These are phyloP conservation scores for Fusarium coicis DNA, from an alignment of 2,329 filamentous ascomycete species.

Conservation along the genomic window DNA sequence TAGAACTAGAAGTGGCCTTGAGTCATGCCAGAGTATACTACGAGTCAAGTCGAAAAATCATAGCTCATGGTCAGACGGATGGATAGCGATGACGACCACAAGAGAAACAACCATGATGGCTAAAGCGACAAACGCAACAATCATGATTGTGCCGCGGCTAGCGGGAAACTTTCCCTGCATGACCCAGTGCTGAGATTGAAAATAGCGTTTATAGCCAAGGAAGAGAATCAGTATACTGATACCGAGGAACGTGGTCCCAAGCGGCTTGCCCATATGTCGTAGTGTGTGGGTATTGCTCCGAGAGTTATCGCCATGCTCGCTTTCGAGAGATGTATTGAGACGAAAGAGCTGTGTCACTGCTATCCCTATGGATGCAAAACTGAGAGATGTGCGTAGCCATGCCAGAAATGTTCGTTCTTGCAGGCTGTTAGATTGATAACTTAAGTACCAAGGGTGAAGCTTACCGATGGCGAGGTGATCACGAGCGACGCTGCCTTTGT, in stretches of 20 bases:
- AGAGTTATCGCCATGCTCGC: slow-evolving; percentile 39
- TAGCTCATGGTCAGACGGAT: slow-evolving; percentile 47
- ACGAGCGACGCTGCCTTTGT: slow-evolving; percentile 84
- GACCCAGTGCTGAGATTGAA: slow-evolving; percentile 82
- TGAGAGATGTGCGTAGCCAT: slow-evolving; percentile 84
- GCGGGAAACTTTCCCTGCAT: slow-evolving; percentile 84
- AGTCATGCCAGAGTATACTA: not conserved
- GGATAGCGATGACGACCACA: slow-evolving; percentile 68
- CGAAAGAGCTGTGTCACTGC: slow-evolving; percentile 87
- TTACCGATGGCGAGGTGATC: slow-evolving; percentile 84
- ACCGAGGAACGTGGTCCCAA: slow-evolving; percentile 76
- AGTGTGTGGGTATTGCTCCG: slow-evolving; percentile 57
- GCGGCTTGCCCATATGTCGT: slow-evolving; percentile 75
- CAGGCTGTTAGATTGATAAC: slow-evolving; percentile 1
- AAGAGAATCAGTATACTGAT: slow-evolving; percentile 80
- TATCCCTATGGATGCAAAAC: slow-evolving; percentile 85
- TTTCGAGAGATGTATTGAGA: slow-evolving; percentile 73
- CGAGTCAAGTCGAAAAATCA: slow-evolving; percentile 3
- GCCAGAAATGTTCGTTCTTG: slow-evolving; percentile 85
- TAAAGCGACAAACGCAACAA: slow-evolving; percentile 74
- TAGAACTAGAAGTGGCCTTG: not conserved
- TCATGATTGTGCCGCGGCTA: slow-evolving; percentile 77
- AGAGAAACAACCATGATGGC: slow-evolving; percentile 70
- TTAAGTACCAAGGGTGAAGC: not conserved
- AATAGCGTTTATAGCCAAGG: slow-evolving; percentile 82